Conservation (phyloP, 2,329 filamentous ascomycete species). For the Fusarium sp. region DNA sequence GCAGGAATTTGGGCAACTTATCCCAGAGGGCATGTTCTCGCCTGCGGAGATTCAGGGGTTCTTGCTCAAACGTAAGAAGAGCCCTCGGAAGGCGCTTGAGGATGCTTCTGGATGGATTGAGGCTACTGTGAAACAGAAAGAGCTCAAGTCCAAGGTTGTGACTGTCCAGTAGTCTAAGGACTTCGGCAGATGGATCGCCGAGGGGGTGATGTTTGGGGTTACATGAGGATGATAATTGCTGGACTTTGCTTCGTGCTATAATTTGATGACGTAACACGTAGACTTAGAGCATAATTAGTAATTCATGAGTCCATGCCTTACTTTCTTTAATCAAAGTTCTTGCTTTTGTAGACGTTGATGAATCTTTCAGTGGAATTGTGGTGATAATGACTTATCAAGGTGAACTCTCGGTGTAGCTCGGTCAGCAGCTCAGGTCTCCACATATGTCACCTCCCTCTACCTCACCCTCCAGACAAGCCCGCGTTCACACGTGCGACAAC, state of each 20-base stretch:
- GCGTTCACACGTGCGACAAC: slow-evolving; percentile 33
- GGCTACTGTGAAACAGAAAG: slow-evolving; percentile 59
- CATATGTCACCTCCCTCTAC: slow-evolving; percentile 19
- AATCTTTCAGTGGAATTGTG: not conserved
- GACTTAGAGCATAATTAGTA: not conserved
- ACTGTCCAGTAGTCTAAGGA: slow-evolving; percentile 54
- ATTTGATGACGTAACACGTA: not conserved
- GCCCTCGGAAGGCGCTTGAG: slow-evolving; percentile 61
- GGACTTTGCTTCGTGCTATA: not conserved
- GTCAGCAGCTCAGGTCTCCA: slow-evolving; percentile 38
- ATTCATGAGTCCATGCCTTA: not conserved
- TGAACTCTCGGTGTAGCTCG: slow-evolving; percentile 34
- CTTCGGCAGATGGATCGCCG: not conserved
- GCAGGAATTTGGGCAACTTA: slow-evolving; percentile 57
- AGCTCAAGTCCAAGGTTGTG: slow-evolving; percentile 56
- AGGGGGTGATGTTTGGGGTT: not conserved
- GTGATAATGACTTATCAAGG: not conserved
- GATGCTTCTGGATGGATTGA: slow-evolving; percentile 64
- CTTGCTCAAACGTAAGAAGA: slow-evolving; percentile 68
- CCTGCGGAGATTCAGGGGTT: slow-evolving; percentile 73
- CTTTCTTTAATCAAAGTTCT: not conserved
- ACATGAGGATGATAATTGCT: not conserved
- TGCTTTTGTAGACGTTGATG: not conserved
- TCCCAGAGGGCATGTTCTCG: slow-evolving; percentile 62
- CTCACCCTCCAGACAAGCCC: slow-evolving; percentile 21